Percentiles rank a stretch among this genome's conserved stretches.
Conservation (phyloP, 2,329 filamentous ascomycete genomes). For the Fusarium napiforme region DNA sequence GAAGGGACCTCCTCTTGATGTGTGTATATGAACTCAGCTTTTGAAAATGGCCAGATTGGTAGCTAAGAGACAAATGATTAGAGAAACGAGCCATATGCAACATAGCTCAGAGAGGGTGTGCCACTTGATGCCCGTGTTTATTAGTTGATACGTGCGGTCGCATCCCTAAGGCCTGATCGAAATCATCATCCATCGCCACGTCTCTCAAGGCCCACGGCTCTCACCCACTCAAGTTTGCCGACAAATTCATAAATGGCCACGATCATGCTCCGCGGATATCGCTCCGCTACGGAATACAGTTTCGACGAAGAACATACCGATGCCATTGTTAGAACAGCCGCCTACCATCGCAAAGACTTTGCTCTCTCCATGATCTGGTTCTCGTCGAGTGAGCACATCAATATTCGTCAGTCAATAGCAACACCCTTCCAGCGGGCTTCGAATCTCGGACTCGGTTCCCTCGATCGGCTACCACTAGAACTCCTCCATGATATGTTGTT, state of each 20-base stretch:
- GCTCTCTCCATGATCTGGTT: background rate
- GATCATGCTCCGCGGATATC: background rate
- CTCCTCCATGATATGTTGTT: constrained; percentile 38
- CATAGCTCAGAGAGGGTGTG: rapidly evolving
- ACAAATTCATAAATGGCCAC: no score
- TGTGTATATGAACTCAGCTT: background rate
- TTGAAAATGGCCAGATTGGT: rapidly evolving
- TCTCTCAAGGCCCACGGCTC: background rate
- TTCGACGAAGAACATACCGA: background rate
- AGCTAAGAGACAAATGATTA: rapidly evolving
- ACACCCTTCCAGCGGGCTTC: background rate
- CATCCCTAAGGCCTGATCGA: rapidly evolving
- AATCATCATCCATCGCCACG: no score
- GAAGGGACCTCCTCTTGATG: no score
- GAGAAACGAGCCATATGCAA: rapidly evolving
- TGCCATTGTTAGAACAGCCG: background rate
- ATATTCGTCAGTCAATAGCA: background rate
- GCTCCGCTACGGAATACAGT: background rate
- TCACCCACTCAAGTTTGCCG: background rate
- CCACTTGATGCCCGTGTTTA: rapidly evolving
- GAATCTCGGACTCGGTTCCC: rapidly evolving
- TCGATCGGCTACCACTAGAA: background rate
- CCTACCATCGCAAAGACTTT: background rate
- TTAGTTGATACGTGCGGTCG: no score
- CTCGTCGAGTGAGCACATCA: background rate